Base-by-base conservation (phyloP, 2,329 filamentous ascomycete species). In the Ophidiomyces ophidiicola region DNA sequence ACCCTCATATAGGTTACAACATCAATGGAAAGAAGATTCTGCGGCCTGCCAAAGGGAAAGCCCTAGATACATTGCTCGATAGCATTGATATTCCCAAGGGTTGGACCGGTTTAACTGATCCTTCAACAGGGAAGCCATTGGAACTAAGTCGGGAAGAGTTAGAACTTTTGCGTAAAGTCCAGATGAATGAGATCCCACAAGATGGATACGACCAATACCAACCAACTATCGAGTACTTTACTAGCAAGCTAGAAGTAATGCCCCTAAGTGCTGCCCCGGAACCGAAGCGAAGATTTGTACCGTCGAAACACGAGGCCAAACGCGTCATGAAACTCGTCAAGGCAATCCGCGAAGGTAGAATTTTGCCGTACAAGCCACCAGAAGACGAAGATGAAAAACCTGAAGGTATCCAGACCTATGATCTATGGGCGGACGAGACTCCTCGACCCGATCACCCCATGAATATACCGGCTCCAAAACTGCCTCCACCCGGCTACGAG, bases 1-100 rank as follows among this genome's bases (percentile, higher is more conserved):
- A 94, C 58, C 90, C 90, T 36, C 90, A 98, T 59, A 94, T 98
- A 57, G 90, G 90, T 44, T 98, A 98, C 64, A 84, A 94, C 53
- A 96, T 98, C 66, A 93, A 98, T 60, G 90, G 90, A 60, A 94
- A 92, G 72, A 92, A 83, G 62, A 94, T 98, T 48, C 83, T 94
- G 78, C 81, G 90, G 37, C 90, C 90, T 5, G 90, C 92, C 3
- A 88, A 86, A 50, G 88, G 88, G 37, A 82, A 94, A 58, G 90
- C 90, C 24, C 67, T 98, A 21, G 90, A 98, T 67, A 85, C 86
- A 8, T 71, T 98, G 30, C 70, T 98, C 6, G 88, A 98, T 53
- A 94, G 83, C 62, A 98, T 98, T 53, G 90, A 98, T 55, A 70
- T 98, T 24, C 90, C 90, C 10, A 86, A 94, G 69, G 90, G 88